phyloP scores from a whole-genome alignment of 2,329 filamentous ascomycete genomes.

The Alternaria brassicae region DNA sequence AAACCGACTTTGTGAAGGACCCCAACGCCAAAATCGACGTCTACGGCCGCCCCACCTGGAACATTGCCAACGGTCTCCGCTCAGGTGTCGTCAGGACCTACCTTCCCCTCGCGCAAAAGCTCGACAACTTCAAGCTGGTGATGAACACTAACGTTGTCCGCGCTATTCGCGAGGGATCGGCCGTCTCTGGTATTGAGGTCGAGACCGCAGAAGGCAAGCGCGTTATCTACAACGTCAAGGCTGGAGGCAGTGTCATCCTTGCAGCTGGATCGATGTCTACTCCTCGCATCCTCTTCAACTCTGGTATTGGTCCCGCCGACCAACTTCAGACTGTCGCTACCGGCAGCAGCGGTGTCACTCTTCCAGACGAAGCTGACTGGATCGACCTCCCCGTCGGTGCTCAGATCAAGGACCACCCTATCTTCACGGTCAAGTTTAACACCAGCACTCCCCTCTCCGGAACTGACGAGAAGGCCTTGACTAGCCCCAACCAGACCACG shows the following conservation, averaged over 20 bases:
- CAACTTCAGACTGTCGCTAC: conserved; percentile 56
- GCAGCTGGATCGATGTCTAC: conserved; percentile 73
- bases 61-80: conserved; percentile 69
- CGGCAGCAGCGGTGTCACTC: conserved; percentile 50
- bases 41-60: conserved; percentile 70
- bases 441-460: conserved; percentile 30
- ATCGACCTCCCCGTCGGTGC: conserved; percentile 59
- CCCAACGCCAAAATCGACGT: conserved; percentile 67
- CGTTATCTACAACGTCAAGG: conserved; percentile 62
- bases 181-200: conserved; percentile 70
- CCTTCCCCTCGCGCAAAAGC: conserved; percentile 65
- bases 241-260: conserved; percentile 68
- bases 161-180: conserved; percentile 66
- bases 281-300: conserved; percentile 71
- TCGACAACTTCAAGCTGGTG: conserved; percentile 71
- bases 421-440: conserved; percentile 47
- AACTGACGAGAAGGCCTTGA: conserved; percentile 33
- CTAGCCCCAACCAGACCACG: conserved; percentile 38
- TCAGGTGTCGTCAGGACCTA: conserved; percentile 75
- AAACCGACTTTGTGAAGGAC: conserved; percentile 66
- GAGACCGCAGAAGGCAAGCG: conserved; percentile 52
- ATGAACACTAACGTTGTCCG: conserved; percentile 70
- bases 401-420: conserved; percentile 51
- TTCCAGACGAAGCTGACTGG: conserved; percentile 55
- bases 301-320: conserved; percentile 69